These are phyloP conservation scores for Didymella segeticola DNA, from an alignment of 2,329 filamentous ascomycete genomes.

Conservation along the genomic window DNA sequence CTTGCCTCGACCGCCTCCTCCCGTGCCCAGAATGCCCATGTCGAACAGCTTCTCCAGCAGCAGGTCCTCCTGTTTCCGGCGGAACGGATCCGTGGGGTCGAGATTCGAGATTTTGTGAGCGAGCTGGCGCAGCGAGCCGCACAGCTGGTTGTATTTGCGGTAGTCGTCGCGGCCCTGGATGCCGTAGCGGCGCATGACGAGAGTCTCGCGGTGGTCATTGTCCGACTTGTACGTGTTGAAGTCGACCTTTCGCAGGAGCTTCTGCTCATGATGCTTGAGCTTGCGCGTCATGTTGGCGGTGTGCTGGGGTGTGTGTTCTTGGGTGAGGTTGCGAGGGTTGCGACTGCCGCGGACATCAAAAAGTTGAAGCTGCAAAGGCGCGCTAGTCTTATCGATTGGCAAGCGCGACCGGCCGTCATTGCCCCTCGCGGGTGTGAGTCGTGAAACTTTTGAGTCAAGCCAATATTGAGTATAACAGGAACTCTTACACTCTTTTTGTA, in stretches of 20 bases:
- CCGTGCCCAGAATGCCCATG: slow-evolving; percentile 82
- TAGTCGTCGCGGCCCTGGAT: slow-evolving; percentile 87
- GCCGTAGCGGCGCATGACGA: slow-evolving; percentile 83
- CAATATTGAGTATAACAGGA: not conserved
- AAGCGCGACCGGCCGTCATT: slow-evolving; percentile 15
- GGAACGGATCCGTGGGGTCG: slow-evolving; percentile 76
- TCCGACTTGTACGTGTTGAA: slow-evolving; percentile 94
- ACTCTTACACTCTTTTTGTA: not conserved
- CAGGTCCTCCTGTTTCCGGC: slow-evolving; percentile 83
- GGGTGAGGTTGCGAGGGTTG: not conserved
- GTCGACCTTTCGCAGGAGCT: slow-evolving; percentile 89
- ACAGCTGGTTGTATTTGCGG: slow-evolving; percentile 56
- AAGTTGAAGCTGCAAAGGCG: slow-evolving; percentile 21
- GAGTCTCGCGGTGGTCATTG: slow-evolving; percentile 81
- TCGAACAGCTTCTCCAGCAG: slow-evolving; percentile 91
- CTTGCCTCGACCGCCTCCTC: slow-evolving; percentile 68
- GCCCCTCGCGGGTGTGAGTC: slow-evolving; percentile 18
- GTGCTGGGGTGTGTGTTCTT: not conserved
- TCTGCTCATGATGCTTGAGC: slow-evolving; percentile 92
- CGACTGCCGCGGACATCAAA: slow-evolving; percentile 14
- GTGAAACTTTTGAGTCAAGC: slow-evolving; percentile 23
- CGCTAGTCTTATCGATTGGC: slow-evolving; percentile 15
- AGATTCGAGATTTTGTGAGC: slow-evolving; percentile 87
- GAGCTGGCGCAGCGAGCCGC: slow-evolving; percentile 79
- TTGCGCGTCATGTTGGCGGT: slow-evolving; percentile 78